Percentiles rank a stretch among this genome's conserved stretches.
Evolutionary conservation across 1,284 basidiomycete species (phyloP).

Genomic region (Boletus smithii): DNA sequence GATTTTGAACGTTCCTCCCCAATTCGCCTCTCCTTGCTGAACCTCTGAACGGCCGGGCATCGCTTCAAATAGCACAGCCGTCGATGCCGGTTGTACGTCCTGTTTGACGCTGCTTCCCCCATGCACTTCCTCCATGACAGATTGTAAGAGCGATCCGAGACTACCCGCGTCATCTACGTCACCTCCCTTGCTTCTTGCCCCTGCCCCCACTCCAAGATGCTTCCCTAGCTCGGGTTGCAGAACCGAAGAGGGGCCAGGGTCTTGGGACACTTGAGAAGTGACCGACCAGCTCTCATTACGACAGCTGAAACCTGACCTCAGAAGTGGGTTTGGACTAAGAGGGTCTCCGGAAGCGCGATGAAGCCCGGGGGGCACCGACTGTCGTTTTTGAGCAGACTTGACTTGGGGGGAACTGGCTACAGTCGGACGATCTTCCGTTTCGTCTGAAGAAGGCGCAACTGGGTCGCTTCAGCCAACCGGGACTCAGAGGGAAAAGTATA

Average conservation of each 20-base stretch:
- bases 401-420: background rate
- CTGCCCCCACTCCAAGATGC: background rate
- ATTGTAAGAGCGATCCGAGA: slow-evolving; percentile 4
- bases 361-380: slow-evolving; percentile 54
- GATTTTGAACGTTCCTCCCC: slow-evolving; percentile 79
- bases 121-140: slow-evolving; percentile 20
- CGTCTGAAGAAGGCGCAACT: slow-evolving; percentile 14
- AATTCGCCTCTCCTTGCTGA: slow-evolving; percentile 37
- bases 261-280: background rate
- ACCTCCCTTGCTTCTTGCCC: slow-evolving; percentile 1
- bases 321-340: slow-evolving; percentile 30
- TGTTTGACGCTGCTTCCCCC: slow-evolving; percentile 1
- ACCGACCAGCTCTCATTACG: background rate
- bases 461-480: slow-evolving; percentile 43
- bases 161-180: slow-evolving; percentile 9
- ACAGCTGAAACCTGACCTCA: slow-evolving; percentile 36
- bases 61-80: background rate
- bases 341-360: slow-evolving; percentile 36
- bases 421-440: background rate
- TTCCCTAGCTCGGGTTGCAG: slow-evolving; percentile 1
- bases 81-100: background rate
- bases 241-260: background rate
- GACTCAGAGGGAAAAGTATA: slow-evolving; percentile 41
- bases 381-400: slow-evolving; percentile 13
- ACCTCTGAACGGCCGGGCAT: background rate